phyloP scores from a whole-genome alignment of 768 basidiomycete species.

The Cyclocybe aegerita region DNA sequence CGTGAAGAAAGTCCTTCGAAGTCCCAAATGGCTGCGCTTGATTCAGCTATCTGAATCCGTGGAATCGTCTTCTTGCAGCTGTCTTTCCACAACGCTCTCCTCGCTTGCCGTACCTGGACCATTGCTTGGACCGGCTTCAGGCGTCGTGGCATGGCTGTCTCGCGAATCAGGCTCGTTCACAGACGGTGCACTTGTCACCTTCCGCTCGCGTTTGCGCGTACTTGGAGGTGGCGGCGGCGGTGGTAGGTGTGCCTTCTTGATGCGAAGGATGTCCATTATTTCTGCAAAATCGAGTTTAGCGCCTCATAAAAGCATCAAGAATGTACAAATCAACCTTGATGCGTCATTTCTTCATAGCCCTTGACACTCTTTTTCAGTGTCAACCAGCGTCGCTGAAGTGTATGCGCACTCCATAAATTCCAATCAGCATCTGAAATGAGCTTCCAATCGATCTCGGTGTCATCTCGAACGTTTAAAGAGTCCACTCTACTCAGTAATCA shows the following conservation, averaged over 20 bases:
- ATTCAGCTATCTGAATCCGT: slow-evolving; percentile 6
- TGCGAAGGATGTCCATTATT: slow-evolving; percentile 77
- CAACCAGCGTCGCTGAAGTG: slow-evolving; percentile 76
- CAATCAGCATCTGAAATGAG: slow-evolving; percentile 68
- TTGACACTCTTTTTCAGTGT: slow-evolving; percentile 78
- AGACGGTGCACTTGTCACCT: slow-evolving; percentile 50
- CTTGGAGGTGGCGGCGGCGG: slow-evolving; percentile 16
- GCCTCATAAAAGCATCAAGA: neutral
- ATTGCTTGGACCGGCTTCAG: slow-evolving; percentile 32
- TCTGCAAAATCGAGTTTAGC: slow-evolving; percentile 39
- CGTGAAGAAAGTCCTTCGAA: neutral
- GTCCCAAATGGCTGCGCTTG: neutral
- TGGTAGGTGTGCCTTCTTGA: slow-evolving; percentile 68
- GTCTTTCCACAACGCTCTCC: slow-evolving; percentile 9
- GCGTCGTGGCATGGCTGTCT: slow-evolving; percentile 18
- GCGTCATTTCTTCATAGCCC: slow-evolving; percentile 78
- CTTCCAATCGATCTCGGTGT: slow-evolving; percentile 87
- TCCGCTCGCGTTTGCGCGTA: slow-evolving; percentile 40
- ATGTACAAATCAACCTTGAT: slow-evolving; percentile 51
- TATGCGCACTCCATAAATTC: slow-evolving; percentile 85
- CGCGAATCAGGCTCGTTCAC: slow-evolving; percentile 40
- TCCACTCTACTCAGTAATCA: slow-evolving; percentile 51
- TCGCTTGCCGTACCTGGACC: slow-evolving; percentile 23
- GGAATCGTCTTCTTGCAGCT: slow-evolving; percentile 9
- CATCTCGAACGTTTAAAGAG: slow-evolving; percentile 71